Evolutionary conservation across 2,329 filamentous ascomycete genomes (phyloP).

Genomic region (Magnaporthiopsis incrustans): DNA sequence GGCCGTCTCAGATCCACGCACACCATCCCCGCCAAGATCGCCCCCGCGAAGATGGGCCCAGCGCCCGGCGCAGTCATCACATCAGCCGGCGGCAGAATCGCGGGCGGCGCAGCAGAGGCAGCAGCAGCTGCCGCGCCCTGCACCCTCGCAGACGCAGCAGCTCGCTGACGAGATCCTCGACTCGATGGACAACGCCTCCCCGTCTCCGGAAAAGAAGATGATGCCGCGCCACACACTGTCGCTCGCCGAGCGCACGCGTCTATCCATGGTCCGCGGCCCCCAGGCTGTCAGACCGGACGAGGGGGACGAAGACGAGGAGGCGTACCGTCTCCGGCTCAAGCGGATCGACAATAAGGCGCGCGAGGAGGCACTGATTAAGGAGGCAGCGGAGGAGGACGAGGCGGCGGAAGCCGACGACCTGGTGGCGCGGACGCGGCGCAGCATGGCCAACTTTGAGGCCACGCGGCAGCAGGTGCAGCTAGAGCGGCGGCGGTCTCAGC

Average conservation of each 20-base stretch:
- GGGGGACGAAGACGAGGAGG: constrained; percentile 13
- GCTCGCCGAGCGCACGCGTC: constrained; percentile 69
- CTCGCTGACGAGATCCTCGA: constrained; percentile 49
- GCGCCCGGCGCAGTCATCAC: background rate
- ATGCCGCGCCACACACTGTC: constrained; percentile 49
- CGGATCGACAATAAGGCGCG: constrained; percentile 10
- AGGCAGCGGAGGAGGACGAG: constrained; percentile 22
- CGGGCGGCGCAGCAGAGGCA: background rate
- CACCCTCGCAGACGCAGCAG: constrained; percentile 29
- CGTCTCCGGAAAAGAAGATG: constrained; percentile 50
- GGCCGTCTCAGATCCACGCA: constrained; percentile 1
- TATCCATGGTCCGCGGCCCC: constrained; percentile 65
- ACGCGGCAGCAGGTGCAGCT: constrained; percentile 53
- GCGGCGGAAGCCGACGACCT: constrained; percentile 37
- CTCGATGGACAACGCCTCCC: constrained; percentile 45
- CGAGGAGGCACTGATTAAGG: constrained; percentile 17
- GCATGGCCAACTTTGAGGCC: constrained; percentile 55
- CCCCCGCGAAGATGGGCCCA: background rate
- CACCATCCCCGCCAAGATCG: background rate
- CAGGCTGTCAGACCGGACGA: constrained; percentile 16
- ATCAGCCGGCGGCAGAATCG: background rate
- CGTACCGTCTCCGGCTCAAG: background rate
- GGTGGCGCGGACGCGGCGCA: constrained; percentile 48
- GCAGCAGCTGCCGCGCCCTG: background rate
- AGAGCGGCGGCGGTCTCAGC: constrained; percentile 43